Conservation (phyloP, 2,329 filamentous ascomycete species). For the Hymenoscyphus linearis region DNA sequence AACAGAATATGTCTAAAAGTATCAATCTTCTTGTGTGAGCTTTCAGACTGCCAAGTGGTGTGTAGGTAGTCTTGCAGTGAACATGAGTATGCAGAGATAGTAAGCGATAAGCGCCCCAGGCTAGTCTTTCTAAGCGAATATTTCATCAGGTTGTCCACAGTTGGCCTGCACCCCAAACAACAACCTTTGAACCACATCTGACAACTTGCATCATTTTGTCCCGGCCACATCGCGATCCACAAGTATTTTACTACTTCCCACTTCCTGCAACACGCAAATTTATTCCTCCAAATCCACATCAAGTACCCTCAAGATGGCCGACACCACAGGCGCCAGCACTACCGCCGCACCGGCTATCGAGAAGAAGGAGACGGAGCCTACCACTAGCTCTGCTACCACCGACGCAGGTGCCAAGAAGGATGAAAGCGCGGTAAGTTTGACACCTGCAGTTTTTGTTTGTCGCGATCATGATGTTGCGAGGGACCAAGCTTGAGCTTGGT, state of each 20-base stretch:
- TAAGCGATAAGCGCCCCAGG: neutral
- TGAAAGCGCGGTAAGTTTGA: constrained; percentile 21
- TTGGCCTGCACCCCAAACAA: constrained; percentile 1
- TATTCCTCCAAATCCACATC: neutral
- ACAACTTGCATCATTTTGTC: constrained; percentile 3
- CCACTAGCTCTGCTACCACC: constrained; percentile 6
- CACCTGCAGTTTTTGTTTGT: constrained; percentile 1
- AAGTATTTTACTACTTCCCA: neutral
- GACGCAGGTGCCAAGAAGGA: constrained; percentile 5
- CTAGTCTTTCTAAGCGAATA: neutral
- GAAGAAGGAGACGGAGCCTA: constrained; percentile 22
- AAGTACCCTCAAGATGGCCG: neutral
- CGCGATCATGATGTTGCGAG: neutral
- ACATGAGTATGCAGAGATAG: neutral
- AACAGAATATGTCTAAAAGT: too few relatives aligned
- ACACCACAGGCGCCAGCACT: constrained; percentile 25
- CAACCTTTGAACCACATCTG: neutral
- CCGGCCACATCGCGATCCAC: constrained; percentile 1
- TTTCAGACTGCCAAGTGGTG: too few relatives aligned
- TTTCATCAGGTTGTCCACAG: neutral
- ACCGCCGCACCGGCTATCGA: constrained; percentile 34
- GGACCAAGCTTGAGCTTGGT: neutral
- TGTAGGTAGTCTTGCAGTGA: neutral
- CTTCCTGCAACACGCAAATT: neutral
- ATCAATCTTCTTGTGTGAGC: too few relatives aligned